These are phyloP conservation scores for Moricandia arvensis DNA, from an alignment of 345 rosid species.

Conservation along the genomic window DNA sequence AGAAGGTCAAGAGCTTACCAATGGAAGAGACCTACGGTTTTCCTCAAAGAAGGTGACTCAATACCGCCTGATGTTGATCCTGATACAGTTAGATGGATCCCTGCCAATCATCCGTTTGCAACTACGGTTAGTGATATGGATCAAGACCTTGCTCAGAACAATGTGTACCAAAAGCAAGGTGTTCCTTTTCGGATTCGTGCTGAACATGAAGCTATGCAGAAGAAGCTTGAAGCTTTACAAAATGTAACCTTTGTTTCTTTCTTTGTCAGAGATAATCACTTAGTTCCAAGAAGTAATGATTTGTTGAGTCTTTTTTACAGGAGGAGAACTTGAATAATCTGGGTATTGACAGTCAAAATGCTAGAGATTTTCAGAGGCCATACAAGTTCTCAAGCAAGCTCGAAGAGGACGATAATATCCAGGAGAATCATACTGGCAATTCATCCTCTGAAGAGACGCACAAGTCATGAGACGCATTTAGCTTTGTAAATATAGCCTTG, in stretches of 20 bases:
- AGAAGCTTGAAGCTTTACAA: slow-evolving; percentile 80
- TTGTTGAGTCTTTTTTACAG: slow-evolving; percentile 42
- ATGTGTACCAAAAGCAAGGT: slow-evolving; percentile 90
- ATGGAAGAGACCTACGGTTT: slow-evolving; percentile 88
- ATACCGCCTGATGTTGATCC: slow-evolving; percentile 90
- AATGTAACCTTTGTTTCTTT: slow-evolving; percentile 42
- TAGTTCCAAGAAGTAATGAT: neutral
- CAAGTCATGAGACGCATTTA: slow-evolving; percentile 38
- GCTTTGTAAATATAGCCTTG: slow-evolving; percentile 24
- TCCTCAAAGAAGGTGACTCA: slow-evolving; percentile 89
- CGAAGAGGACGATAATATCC: slow-evolving; percentile 37
- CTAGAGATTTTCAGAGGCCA: slow-evolving; percentile 73
- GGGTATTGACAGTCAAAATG: slow-evolving; percentile 60
- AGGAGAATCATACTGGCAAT: slow-evolving; percentile 41
- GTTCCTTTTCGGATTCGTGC: slow-evolving; percentile 89
- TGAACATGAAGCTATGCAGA: slow-evolving; percentile 91
- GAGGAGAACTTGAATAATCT: slow-evolving; percentile 77
- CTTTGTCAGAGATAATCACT: neutral
- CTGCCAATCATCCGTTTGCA: slow-evolving; percentile 97
- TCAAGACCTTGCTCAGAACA: slow-evolving; percentile 85
- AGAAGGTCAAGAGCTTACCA: slow-evolving; percentile 96
- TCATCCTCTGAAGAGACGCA: slow-evolving; percentile 57
- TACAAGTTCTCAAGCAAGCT: slow-evolving; percentile 55
- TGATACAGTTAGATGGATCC: slow-evolving; percentile 95
- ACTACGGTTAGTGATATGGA: slow-evolving; percentile 80